A percentile compares a stretch with the other conserved stretches of the same genome.
These are phyloP conservation scores for Scenedesmus sp. DNA, from an alignment of 163 green algal species.

Conservation along the genomic window DNA sequence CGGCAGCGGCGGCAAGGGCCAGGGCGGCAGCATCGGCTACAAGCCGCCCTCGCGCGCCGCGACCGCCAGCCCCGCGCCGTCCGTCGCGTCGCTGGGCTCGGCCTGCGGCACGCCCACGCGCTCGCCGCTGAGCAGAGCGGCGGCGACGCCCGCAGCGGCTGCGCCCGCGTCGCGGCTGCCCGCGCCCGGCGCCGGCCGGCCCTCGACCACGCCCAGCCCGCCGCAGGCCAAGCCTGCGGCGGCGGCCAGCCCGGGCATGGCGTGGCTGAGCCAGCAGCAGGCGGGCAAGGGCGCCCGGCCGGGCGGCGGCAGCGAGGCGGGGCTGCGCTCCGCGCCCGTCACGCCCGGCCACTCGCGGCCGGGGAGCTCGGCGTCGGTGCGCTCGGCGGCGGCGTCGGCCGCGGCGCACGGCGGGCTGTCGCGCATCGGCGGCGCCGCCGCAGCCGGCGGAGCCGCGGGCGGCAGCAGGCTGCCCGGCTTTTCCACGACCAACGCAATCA, in stretches of 20 bases:
- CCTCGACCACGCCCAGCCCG: not conserved
- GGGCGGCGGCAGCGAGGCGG: not conserved
- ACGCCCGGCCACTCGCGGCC: not conserved
- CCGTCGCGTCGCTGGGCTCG: no score
- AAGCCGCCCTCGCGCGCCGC: slow-evolving; percentile 5
- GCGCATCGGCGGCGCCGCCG: not conserved
- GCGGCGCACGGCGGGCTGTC: not conserved
- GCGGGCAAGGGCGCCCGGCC: not conserved
- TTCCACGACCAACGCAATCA: slow-evolving; percentile 15
- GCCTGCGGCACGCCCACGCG: not conserved
- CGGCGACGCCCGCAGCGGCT: not conserved
- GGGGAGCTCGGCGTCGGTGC: not conserved
- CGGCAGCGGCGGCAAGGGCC: no score
- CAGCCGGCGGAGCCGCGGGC: not conserved
- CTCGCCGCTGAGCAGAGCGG: not conserved
- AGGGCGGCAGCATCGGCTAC: not conserved
- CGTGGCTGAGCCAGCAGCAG: slow-evolving; percentile 21
- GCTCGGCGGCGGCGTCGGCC: not conserved
- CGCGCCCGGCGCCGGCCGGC: not conserved
- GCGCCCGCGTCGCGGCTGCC: not conserved
- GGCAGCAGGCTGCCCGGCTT: slow-evolving; percentile 19
- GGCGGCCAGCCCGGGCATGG: not conserved
- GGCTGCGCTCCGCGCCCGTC: not conserved
- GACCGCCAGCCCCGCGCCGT: not conserved
- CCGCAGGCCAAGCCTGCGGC: not conserved